Percentiles rank a stretch among this genome's conserved stretches.
Evolutionary conservation across 306 rosid species (phyloP).

Genomic region (Inga leiocalycina): DNA sequence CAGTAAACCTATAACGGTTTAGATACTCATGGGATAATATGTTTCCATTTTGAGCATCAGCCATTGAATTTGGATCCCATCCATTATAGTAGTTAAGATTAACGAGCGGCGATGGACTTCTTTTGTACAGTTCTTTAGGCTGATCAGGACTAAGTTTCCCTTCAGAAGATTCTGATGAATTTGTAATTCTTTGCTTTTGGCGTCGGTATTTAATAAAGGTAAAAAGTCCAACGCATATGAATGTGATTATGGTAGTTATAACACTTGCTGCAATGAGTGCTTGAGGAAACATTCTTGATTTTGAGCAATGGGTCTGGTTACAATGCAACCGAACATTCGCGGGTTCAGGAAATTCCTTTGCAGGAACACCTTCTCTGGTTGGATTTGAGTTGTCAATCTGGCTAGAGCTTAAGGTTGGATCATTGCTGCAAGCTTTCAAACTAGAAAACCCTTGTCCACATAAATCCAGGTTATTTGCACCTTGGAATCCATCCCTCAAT

Average conservation of each 20-base stretch:
- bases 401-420: slow-evolving; percentile 32
- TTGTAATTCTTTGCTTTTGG: slow-evolving; percentile 72
- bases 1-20: slow-evolving; percentile 57
- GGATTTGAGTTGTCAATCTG: slow-evolving; percentile 36
- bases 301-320: slow-evolving; percentile 56
- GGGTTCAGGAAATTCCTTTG: slow-evolving; percentile 54
- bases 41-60: slow-evolving; percentile 48
- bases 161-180: slow-evolving; percentile 50
- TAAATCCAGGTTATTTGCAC: slow-evolving; percentile 65
- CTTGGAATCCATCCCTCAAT: slow-evolving; percentile 68
- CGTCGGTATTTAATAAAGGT: slow-evolving; percentile 60
- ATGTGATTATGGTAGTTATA: slow-evolving; percentile 40
- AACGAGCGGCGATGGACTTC: slow-evolving; percentile 78
- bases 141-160: slow-evolving; percentile 68
- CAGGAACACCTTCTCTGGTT: slow-evolving; percentile 22
- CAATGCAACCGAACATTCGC: slow-evolving; percentile 51
- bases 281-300: slow-evolving; percentile 49
- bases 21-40: slow-evolving; percentile 58
- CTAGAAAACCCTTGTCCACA: slow-evolving; percentile 74
- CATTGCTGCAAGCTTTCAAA: slow-evolving; percentile 56
- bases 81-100: slow-evolving; percentile 75
- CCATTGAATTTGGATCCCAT: slow-evolving; percentile 74
- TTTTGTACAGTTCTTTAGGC: slow-evolving; percentile 60
- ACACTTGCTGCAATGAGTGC: slow-evolving; percentile 55
- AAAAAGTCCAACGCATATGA: slow-evolving; percentile 44